Evolutionary conservation across 345 rosid genomes (phyloP), one percentile per base, ranked within the genome.

Genomic region (Murraya koenigii): DNA sequence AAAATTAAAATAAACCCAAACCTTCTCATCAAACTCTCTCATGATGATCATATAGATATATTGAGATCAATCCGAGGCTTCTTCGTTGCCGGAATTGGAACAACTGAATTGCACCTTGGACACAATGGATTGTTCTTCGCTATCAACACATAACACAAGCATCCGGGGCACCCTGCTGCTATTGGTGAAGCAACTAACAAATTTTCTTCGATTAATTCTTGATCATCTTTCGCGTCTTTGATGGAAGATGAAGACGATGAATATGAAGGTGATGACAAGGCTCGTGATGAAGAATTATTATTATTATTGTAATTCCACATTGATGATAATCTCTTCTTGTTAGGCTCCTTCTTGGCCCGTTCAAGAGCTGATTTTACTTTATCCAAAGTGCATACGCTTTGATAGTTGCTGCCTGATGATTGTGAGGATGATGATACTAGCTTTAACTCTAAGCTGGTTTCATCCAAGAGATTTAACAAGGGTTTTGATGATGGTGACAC

Each of bases 361-460:
- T 94, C 93, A 0, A 97, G 84, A 0, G 99, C 99, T 0, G 84
- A 87, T 80, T 89, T 97, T 6, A 97, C 98, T 72, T 90, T 91
- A 15, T 97, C 99, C 1, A 97, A 90, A 0, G 99, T 97, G 88
- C 98, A 94, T 3, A 97, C 97, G 28, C 97, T 94, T 59, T 89
- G 93, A 75, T 89, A 90, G 75, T 61, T 80, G 33, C 69, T 71
- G 33, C 66, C 61, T 8, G 89, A 66, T 22, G 86, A 66, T 61
- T 75, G 78, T 7, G 84, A 66, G 1, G 90, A 41, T 5, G 84
- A 49, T 3, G 84, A 65, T 15, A 77, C 75, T 35, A 89, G 54
- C 38, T 87, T 93, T 38, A 93, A 69, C 4, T 88, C 92, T 25
- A 89, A 72, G 80, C 75, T 82, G n/a, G 79, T 69, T 58, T 88